Base-by-base conservation (phyloP, 768 basidiomycete species). In the Antrodiella citrinella region DNA sequence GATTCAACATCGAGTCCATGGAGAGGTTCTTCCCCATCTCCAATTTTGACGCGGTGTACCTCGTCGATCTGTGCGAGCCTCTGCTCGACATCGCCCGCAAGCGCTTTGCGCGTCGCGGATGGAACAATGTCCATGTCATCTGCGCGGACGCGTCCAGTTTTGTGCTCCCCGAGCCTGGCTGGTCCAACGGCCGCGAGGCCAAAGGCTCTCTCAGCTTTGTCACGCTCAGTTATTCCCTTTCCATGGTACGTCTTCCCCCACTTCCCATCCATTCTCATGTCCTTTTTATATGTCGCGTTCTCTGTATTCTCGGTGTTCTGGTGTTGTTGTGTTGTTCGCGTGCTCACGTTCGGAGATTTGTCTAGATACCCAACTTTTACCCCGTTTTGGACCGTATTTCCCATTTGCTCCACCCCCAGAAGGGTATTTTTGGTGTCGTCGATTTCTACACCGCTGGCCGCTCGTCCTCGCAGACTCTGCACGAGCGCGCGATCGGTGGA, bases 1-100 rank as follows among this genome's bases (percentile, higher is more conserved):
- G 81, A 4, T 80, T 80, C 68, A 87, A 86, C 61, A 78, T 87
- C 57, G 84, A 87, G 63, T 69, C 78, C 51, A 86, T 86, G 85
- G 72, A 82, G 63, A 75, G 73, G 55, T 74, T 73, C 59, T 69
- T 80, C 44, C 72, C 79, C 9, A 68, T 87, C 45, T 62, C 70
- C 2, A 70, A 72, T 1, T 86, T 87, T 54, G 82, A 85, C 52
- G 76, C 77, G 11, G 68, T 87, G 51, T 87, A 87, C 63, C 67
- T 88, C 23, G 70, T 88, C 59, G 86, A 88, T 55, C 72, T 87
- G 22, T 55, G 54, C 44, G 20, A 90, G 84, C 61, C 81, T 0
- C 70, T 90, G 1, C 72, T 88, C 20, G 75, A 84, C 4, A 76
- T 89, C 11, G 86, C 87, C 0, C 69, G 82, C n/a, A 70, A 74